Evolutionary conservation across 768 basidiomycete species (phyloP), one percentile per base, ranked within the genome.

Genomic region (Tephrocybe sp.): DNA sequence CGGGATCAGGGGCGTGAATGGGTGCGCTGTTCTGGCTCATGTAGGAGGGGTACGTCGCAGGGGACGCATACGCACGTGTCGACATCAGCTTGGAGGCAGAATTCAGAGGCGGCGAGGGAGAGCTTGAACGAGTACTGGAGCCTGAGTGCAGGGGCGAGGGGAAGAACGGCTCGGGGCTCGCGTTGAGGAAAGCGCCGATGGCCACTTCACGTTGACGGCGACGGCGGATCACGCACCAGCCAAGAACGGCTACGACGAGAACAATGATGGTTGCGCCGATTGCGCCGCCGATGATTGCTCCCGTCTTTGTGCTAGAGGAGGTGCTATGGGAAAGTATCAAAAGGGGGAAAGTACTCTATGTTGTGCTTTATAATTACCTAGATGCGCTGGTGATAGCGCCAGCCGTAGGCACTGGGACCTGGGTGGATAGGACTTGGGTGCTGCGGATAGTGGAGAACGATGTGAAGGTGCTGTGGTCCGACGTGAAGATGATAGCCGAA

Each of bases 231-330:
- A 52, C 18, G 32, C 51, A 47, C 48, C 43, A 60, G 11, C 44
- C 31, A 9, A 53, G 8, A 9, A 62, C 30, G 15, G 49, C 52
- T 4, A 54, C 24, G n/a, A 37, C 47, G n/a, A 57, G 50, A 9
- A 61, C 26, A 22, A 56, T 6, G 24, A 55, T 49, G 11, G 54
- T 54, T 42, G 47, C 60, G 28, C 56, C 54, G 16, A 58, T 44
- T 24, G 28, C 19, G n/a, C 58, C 60, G 7, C 58, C 60, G 6
- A 56, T 41, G n/a, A 58, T 21, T 12, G 58, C 56, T 18, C 28
- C 39, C 24, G 21, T 49, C 9, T 49, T 53, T 11, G 11, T 26
- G 9, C 43, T 52, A 4, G 60, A 55, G 13, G 47, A 42, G 32
- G 30, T 8, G 32, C 34, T 44, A 21, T 39, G 12, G 8, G 6